Conservation (phyloP, 164 flowering plant genomes). For the Akebia trifoliata region DNA sequence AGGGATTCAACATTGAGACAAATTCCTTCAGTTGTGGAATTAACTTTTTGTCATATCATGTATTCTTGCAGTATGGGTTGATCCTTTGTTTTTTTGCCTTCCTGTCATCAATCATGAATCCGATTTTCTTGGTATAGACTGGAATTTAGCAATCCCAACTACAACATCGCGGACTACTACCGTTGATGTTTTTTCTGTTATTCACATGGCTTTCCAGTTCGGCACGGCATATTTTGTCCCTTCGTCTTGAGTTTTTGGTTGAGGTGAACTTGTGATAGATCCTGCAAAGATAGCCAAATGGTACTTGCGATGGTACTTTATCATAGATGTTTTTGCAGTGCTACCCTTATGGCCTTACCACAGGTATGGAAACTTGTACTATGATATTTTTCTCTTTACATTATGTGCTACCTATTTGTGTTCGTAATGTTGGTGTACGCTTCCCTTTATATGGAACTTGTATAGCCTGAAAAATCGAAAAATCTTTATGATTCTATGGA, state of each 20-base stretch:
- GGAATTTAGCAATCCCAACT: slow-evolving; percentile 6
- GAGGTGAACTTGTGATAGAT: slow-evolving; percentile 96
- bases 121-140: slow-evolving; percentile 8
- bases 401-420: too few species aligned
- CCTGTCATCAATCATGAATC: slow-evolving; percentile 41
- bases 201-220: slow-evolving; percentile 80
- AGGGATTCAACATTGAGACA: slow-evolving; percentile 96
- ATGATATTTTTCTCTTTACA: not conserved
- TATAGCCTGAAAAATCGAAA: too few species aligned
- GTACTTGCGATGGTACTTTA: slow-evolving; percentile 60
- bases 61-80: slow-evolving; percentile 75
- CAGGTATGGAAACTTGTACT: slow-evolving; percentile 61
- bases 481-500: too few species aligned
- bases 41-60: slow-evolving; percentile 69
- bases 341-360: slow-evolving; percentile 89
- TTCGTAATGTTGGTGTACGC: too few species aligned
- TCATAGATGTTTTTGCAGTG: slow-evolving; percentile 83
- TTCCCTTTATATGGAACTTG: too few species aligned
- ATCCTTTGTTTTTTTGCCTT: slow-evolving; percentile 82
- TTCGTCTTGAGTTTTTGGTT: slow-evolving; percentile 91
- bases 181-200: slow-evolving; percentile 12
- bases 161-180: slow-evolving; percentile 8
- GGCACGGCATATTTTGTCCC: slow-evolving; percentile 97
- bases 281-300: slow-evolving; percentile 78
- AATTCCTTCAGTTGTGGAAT: slow-evolving; percentile 68